Conservation (phyloP, 2,329 filamentous ascomycete species). For the Aspergillus ruber region DNA sequence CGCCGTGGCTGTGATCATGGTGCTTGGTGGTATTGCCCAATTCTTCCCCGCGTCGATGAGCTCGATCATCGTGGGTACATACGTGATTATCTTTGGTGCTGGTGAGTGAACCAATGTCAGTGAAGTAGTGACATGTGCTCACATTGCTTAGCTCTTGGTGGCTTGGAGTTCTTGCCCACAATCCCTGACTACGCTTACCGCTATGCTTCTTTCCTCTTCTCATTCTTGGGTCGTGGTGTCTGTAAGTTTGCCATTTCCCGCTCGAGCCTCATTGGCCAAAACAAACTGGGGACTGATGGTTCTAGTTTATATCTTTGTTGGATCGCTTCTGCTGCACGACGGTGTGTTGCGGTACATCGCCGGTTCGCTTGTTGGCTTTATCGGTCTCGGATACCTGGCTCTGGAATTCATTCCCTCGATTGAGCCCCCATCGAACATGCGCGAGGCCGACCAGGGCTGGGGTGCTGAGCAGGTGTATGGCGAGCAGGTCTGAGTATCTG, state of each 20-base stretch:
- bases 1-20: slow-evolving; percentile 76
- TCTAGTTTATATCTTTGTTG: slow-evolving; percentile 92
- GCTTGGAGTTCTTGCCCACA: slow-evolving; percentile 73
- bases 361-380: slow-evolving; percentile 68
- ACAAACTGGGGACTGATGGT: slow-evolving; percentile 4
- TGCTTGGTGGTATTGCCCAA: slow-evolving; percentile 65
- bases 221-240: slow-evolving; percentile 87
- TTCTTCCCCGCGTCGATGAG: slow-evolving; percentile 45
- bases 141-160: slow-evolving; percentile 53
- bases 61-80: slow-evolving; percentile 71
- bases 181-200: slow-evolving; percentile 86
- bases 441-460: slow-evolving; percentile 69
- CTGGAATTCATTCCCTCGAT: slow-evolving; percentile 74
- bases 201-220: slow-evolving; percentile 97
- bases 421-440: slow-evolving; percentile 75
- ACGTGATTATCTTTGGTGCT: slow-evolving; percentile 86
- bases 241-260: slow-evolving; percentile 58
- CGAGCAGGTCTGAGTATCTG: background rate
- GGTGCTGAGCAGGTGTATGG: slow-evolving; percentile 67
- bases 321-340: slow-evolving; percentile 70
- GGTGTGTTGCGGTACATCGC: slow-evolving; percentile 64
- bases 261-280: background rate
- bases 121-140: slow-evolving; percentile 10
- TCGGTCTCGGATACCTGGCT: slow-evolving; percentile 70
- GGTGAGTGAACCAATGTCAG: slow-evolving; percentile 47